A percentile compares a stretch with the other conserved stretches of the same genome.
These are phyloP conservation scores for Cornus controversa DNA, from an alignment of 148 eudicot species.

Conservation along the genomic window DNA sequence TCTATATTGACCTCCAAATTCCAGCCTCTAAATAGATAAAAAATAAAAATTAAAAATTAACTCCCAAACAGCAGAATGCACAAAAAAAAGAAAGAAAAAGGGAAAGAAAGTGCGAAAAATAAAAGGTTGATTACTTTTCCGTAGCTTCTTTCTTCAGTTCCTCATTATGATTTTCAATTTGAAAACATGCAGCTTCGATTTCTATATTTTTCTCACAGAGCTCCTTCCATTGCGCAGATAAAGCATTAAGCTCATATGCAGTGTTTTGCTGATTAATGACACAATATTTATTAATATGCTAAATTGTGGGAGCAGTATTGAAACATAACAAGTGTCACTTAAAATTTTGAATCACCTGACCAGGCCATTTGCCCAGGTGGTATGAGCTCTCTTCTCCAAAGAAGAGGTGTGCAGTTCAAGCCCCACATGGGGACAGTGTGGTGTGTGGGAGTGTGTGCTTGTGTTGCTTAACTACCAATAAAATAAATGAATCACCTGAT, in stretches of 20 bases:
- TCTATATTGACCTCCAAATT: slow-evolving; percentile 53
- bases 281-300: neutral
- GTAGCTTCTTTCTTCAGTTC: slow-evolving; percentile 65
- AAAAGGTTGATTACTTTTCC: slow-evolving; percentile 50
- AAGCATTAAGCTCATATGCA: slow-evolving; percentile 77
- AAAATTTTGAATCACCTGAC: slow-evolving; percentile 46
- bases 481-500: slow-evolving; percentile 50
- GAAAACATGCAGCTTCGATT: slow-evolving; percentile 75
- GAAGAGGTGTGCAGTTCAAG: too few relatives aligned
- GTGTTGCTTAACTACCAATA: too few relatives aligned
- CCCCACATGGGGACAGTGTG: too few relatives aligned
- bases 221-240: slow-evolving; percentile 95
- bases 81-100: neutral
- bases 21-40: slow-evolving; percentile 54
- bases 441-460: too few relatives aligned
- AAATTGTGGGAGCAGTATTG: neutral
- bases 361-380: too few relatives aligned
- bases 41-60: neutral
- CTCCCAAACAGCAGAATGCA: neutral
- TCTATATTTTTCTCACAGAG: slow-evolving; percentile 82
- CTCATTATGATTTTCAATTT: slow-evolving; percentile 48
- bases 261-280: slow-evolving; percentile 79
- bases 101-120: neutral
- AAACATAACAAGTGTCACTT: neutral
- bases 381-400: too few relatives aligned